Conservation (phyloP, 2,329 filamentous ascomycete species). For the Ophiostoma pallidulum region DNA sequence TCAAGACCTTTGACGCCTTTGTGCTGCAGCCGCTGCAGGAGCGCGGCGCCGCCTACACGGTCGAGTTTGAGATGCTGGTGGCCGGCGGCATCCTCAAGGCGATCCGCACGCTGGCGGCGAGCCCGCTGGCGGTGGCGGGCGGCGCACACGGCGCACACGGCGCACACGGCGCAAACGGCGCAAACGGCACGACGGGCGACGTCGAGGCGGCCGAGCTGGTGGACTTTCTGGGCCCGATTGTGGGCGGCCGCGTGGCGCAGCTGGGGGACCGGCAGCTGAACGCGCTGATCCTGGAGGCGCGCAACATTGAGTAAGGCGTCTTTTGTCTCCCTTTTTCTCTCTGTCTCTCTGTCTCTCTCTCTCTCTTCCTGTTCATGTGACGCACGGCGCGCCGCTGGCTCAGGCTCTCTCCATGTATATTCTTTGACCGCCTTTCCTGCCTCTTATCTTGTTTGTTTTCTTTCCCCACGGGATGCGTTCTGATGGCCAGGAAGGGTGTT, state of each 20-base stretch:
- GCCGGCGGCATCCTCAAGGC: conserved; percentile 45
- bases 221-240: conserved; percentile 45
- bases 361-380: too few relatives aligned
- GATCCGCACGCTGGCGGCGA: conserved; percentile 31
- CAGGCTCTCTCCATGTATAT: too few relatives aligned
- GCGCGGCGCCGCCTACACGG: conserved; percentile 28
- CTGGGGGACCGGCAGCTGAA: conserved; percentile 40
- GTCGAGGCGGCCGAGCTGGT: conserved; percentile 36
- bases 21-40: conserved; percentile 47
- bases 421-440: too few relatives aligned
- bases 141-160: conserved; percentile 13
- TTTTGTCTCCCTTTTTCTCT: not conserved
- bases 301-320: conserved; percentile 36
- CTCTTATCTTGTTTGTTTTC: too few relatives aligned
- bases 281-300: conserved; percentile 44
- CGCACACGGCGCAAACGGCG: not conserved
- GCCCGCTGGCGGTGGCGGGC: conserved; percentile 18
- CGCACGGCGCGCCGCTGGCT: too few relatives aligned
- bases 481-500: too few relatives aligned
- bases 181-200: conserved; percentile 19
- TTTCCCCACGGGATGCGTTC: too few relatives aligned
- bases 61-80: conserved; percentile 47
- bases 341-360: not conserved
- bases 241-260: conserved; percentile 39
- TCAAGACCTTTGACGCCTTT: conserved; percentile 43